Evolutionary conservation across 495 filamentous ascomycete genomes (phyloP), one percentile per base, ranked within the genome.

Genomic region (Cercophora newfieldiana): DNA sequence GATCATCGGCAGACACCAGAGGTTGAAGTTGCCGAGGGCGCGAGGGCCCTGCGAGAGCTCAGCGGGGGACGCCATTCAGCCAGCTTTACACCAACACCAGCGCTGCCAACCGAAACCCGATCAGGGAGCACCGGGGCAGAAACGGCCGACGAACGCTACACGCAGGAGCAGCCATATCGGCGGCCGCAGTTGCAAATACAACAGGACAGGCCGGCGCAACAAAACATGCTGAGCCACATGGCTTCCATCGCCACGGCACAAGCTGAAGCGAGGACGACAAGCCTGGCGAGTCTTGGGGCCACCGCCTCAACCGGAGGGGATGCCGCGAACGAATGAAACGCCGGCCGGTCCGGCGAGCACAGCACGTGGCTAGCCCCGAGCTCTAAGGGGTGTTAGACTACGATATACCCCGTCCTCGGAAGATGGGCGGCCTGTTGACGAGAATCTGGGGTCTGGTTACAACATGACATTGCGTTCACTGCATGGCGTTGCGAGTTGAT

Each of bases 221-320:
- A 55, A 24, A 18, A 10, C 12, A 29, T 37, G 0, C 56, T 60
- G 29, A 60, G 58, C 19, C 58, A 48, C 58, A 60, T 60, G 30
- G 58, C 58, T 2, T 47, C 30, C 8, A 37, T 48, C 18, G 58
- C 58, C 0, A 60, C 58, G 10, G 58, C 58, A 21, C 30, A 31
- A 8, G 58, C 58, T 21, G 58, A 60, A 37, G 58, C 58, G 58
- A 60, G 58, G 58, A 44, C 31, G 21, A 7, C 56, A 19, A 24
- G 30, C 2, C 30, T 16, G 8, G 21, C 19, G 21, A 8, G 16
- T 55, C 10, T 44, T 44, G 37, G 37, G 10, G 18, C 10, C 2
- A 14, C 37, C 12, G 37, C 12, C 10, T 14, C 37, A 16, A 44
- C 10, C 2, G 37, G 37, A 44, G 37, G 37, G 10, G 18, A 16